Percentiles rank a stretch among this genome's conserved stretches.
Evolutionary conservation across 345 rosid species (phyloP).

Genomic region (Stellera chamaejasme): DNA sequence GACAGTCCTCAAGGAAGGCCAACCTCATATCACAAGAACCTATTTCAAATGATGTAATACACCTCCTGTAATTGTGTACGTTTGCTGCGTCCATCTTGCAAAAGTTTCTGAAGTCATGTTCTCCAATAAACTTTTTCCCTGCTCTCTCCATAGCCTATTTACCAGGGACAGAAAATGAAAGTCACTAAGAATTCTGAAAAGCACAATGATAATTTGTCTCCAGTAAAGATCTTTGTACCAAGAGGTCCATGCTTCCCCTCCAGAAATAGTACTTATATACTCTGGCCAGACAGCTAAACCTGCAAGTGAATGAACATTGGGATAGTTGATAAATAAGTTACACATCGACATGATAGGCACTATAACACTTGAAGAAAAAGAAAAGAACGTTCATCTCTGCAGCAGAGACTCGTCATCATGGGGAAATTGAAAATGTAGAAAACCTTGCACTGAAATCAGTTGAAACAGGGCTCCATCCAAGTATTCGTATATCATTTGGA

Average conservation of each 20-base stretch:
- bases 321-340: slow-evolving; percentile 3
- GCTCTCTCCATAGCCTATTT: slow-evolving; percentile 75
- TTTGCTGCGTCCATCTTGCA: slow-evolving; percentile 96
- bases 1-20: slow-evolving; percentile 14
- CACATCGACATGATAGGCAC: not conserved
- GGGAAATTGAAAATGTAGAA: slow-evolving; percentile 10
- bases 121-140: slow-evolving; percentile 74
- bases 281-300: slow-evolving; percentile 85
- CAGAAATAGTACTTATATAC: slow-evolving; percentile 82
- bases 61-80: slow-evolving; percentile 67
- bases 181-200: slow-evolving; percentile 8
- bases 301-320: slow-evolving; percentile 24
- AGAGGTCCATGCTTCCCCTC: slow-evolving; percentile 58
- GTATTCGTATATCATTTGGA: slow-evolving; percentile 78
- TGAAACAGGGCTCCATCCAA: slow-evolving; percentile 92
- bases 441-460: slow-evolving; percentile 90
- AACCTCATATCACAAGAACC: slow-evolving; percentile 63
- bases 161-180: slow-evolving; percentile 10
- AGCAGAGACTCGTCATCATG: not conserved
- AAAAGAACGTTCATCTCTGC: too few relatives aligned
- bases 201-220: not conserved
- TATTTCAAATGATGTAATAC: slow-evolving; percentile 55
- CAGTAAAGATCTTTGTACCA: slow-evolving; percentile 30
- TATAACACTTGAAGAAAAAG: too few relatives aligned
- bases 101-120: slow-evolving; percentile 88